Evolutionary conservation across 257 asterid species (phyloP).

Genomic region (Salvia miltiorrhiza): DNA sequence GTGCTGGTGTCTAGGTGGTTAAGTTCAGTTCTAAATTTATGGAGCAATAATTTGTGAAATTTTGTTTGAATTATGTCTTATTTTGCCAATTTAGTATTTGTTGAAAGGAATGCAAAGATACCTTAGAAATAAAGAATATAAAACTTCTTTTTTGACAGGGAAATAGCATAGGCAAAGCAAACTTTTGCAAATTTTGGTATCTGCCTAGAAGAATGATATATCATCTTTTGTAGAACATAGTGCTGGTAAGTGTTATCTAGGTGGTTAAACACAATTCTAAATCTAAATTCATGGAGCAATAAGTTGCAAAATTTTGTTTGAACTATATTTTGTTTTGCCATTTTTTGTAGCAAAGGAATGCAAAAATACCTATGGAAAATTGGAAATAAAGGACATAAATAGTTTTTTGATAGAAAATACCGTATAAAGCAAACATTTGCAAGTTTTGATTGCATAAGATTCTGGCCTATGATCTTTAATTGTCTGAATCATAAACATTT

Average conservation of each 20-base stretch:
- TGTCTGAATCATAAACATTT: not conserved
- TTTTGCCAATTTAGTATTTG: no score
- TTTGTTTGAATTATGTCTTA: slow-evolving; percentile 1
- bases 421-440: not conserved
- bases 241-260: not conserved
- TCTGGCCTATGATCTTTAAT: not conserved
- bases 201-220: not conserved
- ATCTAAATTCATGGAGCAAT: not conserved
- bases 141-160: not conserved
- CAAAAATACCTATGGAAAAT: no score
- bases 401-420: no score
- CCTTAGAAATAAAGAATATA: no score
- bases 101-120: no score
- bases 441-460: not conserved
- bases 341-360: no score
- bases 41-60: not conserved
- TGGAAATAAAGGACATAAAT: no score
- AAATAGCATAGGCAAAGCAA: not conserved
- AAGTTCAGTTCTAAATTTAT: not conserved
- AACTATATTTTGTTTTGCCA: no score
- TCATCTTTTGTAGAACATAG: not conserved
- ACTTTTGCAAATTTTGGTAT: not conserved
- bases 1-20: no score
- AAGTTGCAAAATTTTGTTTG: not conserved
- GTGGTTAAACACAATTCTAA: not conserved